Evolutionary conservation across 2,329 filamentous ascomycete species (phyloP).

Genomic region (Blumeria hordei): DNA sequence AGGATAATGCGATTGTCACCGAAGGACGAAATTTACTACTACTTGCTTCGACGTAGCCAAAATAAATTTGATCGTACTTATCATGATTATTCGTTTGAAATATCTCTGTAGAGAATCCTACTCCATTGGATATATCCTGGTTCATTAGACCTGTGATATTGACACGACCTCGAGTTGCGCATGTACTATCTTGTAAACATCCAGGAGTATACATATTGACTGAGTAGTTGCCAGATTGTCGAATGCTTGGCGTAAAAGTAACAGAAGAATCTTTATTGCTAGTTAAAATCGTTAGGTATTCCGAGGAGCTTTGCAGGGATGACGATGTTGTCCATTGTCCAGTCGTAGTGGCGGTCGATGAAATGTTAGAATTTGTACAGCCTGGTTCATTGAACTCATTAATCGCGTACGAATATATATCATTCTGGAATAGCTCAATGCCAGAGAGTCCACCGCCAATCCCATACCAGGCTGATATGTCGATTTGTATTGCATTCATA

Average conservation of each 20-base stretch:
- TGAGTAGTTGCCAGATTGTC: slow-evolving; percentile 74
- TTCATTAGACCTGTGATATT: slow-evolving; percentile 56
- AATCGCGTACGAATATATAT: slow-evolving; percentile 68
- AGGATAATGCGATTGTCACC: slow-evolving; percentile 50
- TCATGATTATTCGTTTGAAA: slow-evolving; percentile 90
- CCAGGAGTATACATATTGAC: slow-evolving; percentile 85
- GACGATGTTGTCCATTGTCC: slow-evolving; percentile 52
- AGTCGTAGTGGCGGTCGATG: slow-evolving; percentile 41
- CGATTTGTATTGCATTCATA: slow-evolving; percentile 68
- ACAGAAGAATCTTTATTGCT: slow-evolving; percentile 38
- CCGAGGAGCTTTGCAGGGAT: slow-evolving; percentile 42
- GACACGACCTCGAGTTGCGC: slow-evolving; percentile 51
- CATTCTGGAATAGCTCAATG: slow-evolving; percentile 66
- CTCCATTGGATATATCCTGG: slow-evolving; percentile 17
- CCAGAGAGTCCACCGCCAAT: slow-evolving; percentile 62
- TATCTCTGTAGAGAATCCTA: slow-evolving; percentile 33
- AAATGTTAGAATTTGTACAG: slow-evolving; percentile 40
- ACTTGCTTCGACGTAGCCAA: slow-evolving; percentile 57
- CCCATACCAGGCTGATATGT: slow-evolving; percentile 75
- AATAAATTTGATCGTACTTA: slow-evolving; percentile 87
- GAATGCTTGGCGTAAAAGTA: slow-evolving; percentile 62
- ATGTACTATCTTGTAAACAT: slow-evolving; percentile 58
- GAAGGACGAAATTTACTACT: slow-evolving; percentile 51
- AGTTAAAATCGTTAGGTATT: slow-evolving; percentile 44
- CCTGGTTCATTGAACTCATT: slow-evolving; percentile 69